Evolutionary conservation across 805 yeast species (phyloP).

Genomic region (Metschnikowia shivogae): DNA sequence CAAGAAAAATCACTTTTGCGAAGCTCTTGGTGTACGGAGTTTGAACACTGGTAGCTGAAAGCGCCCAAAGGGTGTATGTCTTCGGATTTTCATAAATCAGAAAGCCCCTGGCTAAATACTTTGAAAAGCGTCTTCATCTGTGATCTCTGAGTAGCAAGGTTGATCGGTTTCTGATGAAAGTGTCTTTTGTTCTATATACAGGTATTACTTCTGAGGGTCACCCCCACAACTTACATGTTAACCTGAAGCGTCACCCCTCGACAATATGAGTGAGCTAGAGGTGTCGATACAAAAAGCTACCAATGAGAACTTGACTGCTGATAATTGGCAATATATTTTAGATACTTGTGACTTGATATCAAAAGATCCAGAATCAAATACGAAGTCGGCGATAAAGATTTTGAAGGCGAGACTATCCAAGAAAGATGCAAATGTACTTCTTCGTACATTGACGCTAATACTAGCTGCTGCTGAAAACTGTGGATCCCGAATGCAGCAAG

Average conservation of each 20-base stretch:
- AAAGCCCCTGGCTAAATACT: too few relatives aligned
- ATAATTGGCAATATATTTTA: slow-evolving; percentile 42
- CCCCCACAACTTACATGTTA: neutral
- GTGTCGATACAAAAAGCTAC: slow-evolving; percentile 34
- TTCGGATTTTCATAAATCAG: too few relatives aligned
- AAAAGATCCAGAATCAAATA: slow-evolving; percentile 33
- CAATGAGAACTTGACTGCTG: slow-evolving; percentile 37
- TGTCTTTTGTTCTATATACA: neutral
- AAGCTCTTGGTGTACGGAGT: neutral
- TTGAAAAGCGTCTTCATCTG: too few relatives aligned
- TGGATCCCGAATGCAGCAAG: slow-evolving; percentile 43
- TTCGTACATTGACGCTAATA: slow-evolving; percentile 34
- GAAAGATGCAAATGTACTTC: slow-evolving; percentile 39
- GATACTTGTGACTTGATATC: slow-evolving; percentile 40
- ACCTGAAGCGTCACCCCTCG: neutral
- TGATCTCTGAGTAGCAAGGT: too few relatives aligned
- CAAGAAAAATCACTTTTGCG: neutral
- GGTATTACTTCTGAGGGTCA: slow-evolving; percentile 1
- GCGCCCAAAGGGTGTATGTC: too few relatives aligned
- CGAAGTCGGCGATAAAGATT: slow-evolving; percentile 28
- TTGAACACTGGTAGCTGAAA: too few relatives aligned
- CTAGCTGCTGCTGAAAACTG: slow-evolving; percentile 42
- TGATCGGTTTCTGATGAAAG: neutral
- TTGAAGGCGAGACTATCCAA: slow-evolving; percentile 23
- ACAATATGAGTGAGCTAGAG: slow-evolving; percentile 15